Conservation (phyloP, 257 asterid genomes). For the Solanum ossicruentum region DNA sequence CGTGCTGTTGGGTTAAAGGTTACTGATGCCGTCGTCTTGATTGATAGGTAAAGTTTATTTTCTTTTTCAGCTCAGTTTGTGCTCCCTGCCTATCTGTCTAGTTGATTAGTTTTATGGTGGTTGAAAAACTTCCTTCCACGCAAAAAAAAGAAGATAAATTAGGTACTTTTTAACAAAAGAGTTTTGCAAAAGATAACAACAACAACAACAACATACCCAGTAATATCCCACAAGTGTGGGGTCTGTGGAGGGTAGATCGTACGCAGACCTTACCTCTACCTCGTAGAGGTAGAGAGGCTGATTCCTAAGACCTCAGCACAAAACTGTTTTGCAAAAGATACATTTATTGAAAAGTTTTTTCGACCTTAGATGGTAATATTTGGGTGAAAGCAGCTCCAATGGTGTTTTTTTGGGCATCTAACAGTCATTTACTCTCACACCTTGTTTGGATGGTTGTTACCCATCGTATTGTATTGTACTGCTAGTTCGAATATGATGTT, state of each 20-base stretch:
- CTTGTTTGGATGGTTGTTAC: no score
- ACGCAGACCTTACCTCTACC: no score
- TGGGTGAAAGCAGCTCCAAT: neutral
- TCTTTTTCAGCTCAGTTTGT: neutral
- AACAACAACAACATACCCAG: no score
- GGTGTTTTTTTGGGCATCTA: neutral
- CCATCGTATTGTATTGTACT: no score
- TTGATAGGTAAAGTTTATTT: slow-evolving; percentile 46
- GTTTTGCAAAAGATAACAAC: neutral
- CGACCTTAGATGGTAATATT: neutral
- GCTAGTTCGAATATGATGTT: no score
- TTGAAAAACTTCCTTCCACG: neutral
- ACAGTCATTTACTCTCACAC: neutral
- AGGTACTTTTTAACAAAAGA: neutral
- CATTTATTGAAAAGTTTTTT: neutral
- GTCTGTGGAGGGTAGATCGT: no score
- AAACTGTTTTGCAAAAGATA: neutral
- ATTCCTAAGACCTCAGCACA: no score
- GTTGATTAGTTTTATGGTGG: neutral
- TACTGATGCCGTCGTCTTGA: slow-evolving; percentile 88
- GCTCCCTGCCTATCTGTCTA: neutral
- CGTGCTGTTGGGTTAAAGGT: slow-evolving; percentile 74
- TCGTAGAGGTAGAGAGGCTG: no score
- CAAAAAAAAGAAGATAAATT: neutral
- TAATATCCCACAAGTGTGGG: no score